Conservation (phyloP, 164 flowering plant species). For the Berberis thunbergii region DNA sequence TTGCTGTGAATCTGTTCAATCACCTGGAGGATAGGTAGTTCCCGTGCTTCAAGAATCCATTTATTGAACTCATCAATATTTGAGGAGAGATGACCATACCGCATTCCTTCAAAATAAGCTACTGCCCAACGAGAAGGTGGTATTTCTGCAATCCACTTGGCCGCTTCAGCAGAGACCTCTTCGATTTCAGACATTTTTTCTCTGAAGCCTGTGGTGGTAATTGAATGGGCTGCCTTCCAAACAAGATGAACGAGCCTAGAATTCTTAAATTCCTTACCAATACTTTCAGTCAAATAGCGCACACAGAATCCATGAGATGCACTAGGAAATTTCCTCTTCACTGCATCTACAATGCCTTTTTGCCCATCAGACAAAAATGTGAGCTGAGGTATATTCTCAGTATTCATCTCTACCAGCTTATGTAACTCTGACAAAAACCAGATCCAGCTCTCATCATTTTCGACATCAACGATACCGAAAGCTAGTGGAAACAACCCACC, state of each 20-base stretch:
- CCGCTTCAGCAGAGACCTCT: slow-evolving; percentile 2
- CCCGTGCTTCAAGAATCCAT: slow-evolving; percentile 71
- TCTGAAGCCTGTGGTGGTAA: not conserved
- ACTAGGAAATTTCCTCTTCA: slow-evolving; percentile 3
- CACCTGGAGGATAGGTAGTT: slow-evolving; percentile 69
- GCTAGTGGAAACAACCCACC: slow-evolving; percentile 1
- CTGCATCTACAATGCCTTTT: slow-evolving; percentile 6
- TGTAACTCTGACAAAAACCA: slow-evolving; percentile 5
- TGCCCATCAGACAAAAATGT: slow-evolving; percentile 1
- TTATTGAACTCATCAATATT: not conserved
- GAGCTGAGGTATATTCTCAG: slow-evolving; percentile 2
- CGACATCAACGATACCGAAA: slow-evolving; percentile 1
- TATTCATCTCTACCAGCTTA: slow-evolving; percentile 2
- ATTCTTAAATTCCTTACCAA: not conserved
- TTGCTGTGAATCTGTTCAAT: slow-evolving; percentile 55
- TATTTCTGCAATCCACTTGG: not conserved
- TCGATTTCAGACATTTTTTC: slow-evolving; percentile 1
- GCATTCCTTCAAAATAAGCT: slow-evolving; percentile 2
- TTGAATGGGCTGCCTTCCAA: slow-evolving; percentile 4
- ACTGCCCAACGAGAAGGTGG: slow-evolving; percentile 3
- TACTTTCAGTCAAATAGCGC: not conserved
- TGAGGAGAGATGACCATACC: slow-evolving; percentile 2
- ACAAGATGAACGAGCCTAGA: not conserved
- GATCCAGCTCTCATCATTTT: slow-evolving; percentile 5
- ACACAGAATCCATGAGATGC: slow-evolving; percentile 3